A percentile compares a stretch with the other conserved stretches of the same genome.
Evolutionary conservation across 345 rosid species (phyloP).

Genomic region (Schrenkiella parvula): DNA sequence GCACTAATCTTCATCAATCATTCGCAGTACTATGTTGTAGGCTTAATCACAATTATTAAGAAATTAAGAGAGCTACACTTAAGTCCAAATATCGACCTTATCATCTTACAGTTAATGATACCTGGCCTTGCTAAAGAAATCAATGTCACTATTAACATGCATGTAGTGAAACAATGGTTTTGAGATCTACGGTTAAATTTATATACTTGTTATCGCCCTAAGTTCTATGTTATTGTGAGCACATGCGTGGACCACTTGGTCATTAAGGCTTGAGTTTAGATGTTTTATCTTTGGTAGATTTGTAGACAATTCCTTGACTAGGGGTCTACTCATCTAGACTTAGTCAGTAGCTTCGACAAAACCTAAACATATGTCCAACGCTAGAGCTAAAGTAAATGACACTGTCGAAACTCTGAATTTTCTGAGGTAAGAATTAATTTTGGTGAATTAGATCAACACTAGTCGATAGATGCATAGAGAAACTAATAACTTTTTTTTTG

Average conservation of each 20-base stretch:
- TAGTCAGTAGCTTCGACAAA: background rate
- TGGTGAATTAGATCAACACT: background rate
- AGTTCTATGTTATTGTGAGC: background rate
- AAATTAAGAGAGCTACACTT: background rate
- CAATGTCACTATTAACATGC: background rate
- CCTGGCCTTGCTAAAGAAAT: background rate
- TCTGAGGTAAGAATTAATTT: background rate
- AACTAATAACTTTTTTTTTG: too few species aligned
- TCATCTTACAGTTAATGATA: background rate
- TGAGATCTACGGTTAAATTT: background rate
- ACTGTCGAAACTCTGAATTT: background rate
- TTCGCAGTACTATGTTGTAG: background rate
- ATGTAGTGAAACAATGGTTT: background rate
- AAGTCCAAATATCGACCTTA: background rate
- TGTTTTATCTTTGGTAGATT: background rate
- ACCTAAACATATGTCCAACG: background rate
- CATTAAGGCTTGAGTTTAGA: background rate
- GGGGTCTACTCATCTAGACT: background rate
- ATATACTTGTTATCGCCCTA: background rate
- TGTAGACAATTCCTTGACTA: background rate
- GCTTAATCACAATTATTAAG: conserved; percentile 12
- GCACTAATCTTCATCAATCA: background rate
- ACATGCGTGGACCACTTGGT: background rate
- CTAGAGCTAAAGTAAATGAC: background rate
- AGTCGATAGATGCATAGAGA: background rate